These are phyloP conservation scores for Diaporthe velutina DNA, from an alignment of 2,329 filamentous ascomycete species.

Conservation along the genomic window DNA sequence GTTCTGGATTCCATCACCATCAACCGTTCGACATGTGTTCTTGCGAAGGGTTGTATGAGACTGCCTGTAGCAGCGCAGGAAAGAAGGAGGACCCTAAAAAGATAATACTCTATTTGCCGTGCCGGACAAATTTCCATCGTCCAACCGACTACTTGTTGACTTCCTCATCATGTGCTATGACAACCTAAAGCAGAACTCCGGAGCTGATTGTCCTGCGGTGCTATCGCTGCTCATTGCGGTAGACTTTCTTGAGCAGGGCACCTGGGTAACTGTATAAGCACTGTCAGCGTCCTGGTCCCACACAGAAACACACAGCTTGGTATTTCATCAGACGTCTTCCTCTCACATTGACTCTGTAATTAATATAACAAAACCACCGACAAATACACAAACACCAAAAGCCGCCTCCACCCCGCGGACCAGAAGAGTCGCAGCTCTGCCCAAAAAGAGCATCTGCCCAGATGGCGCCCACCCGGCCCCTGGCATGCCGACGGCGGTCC, in stretches of 20 bases:
- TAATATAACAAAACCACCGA: neutral
- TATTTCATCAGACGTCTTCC: neutral
- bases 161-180: too few species aligned
- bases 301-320: neutral
- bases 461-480: neutral
- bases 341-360: neutral
- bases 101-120: too few species aligned
- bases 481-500: neutral
- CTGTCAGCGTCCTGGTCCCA: neutral
- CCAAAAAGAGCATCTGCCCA: neutral
- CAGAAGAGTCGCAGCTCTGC: neutral
- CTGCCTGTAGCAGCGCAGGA: neutral
- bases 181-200: neutral
- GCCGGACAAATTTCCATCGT: too few species aligned
- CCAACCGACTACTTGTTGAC: too few species aligned
- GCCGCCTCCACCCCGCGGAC: neutral
- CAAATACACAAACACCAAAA: neutral
- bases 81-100: too few species aligned
- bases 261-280: neutral
- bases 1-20: neutral
- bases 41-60: neutral
- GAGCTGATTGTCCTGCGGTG: neutral
- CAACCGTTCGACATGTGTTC: neutral
- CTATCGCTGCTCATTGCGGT: neutral
- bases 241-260: fast-evolving